Conservation (phyloP, 306 rosid genomes). For the Cotoneaster glaucophyllus region DNA sequence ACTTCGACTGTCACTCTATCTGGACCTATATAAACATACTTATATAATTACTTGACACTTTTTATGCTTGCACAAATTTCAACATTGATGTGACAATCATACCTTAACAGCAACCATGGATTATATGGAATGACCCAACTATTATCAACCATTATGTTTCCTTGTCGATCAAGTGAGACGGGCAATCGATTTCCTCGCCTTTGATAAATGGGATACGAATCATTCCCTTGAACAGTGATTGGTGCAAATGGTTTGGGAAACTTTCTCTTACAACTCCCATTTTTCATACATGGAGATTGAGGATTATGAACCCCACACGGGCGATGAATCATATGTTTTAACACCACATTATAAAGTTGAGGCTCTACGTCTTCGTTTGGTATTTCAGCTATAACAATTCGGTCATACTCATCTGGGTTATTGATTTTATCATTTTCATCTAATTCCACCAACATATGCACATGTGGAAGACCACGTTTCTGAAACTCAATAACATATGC, state of each 20-base stretch:
- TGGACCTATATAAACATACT: not conserved
- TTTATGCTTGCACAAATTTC: not conserved
- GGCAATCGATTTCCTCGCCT: not conserved
- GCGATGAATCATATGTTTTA: not conserved
- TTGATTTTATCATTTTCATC: not conserved
- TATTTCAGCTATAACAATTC: not conserved
- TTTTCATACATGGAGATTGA: not conserved
- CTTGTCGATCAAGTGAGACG: not conserved
- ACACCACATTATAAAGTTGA: not conserved
- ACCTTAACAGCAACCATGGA: not conserved
- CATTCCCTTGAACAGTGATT: not conserved
- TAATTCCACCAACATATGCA: too few species aligned
- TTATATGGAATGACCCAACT: not conserved
- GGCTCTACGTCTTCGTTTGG: not conserved
- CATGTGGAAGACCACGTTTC: not conserved
- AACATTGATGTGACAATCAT: not conserved
- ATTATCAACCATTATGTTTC: not conserved
- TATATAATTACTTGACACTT: not conserved
- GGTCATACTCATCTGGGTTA: not conserved
- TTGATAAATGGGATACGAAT: not conserved
- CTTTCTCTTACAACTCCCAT: not conserved
- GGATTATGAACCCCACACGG: not conserved
- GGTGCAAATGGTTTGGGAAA: not conserved
- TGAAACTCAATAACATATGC: not conserved
- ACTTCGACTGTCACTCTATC: not conserved